phyloP scores from a whole-genome alignment of 768 basidiomycete species.

The Sporobolomyces pararoseus region DNA sequence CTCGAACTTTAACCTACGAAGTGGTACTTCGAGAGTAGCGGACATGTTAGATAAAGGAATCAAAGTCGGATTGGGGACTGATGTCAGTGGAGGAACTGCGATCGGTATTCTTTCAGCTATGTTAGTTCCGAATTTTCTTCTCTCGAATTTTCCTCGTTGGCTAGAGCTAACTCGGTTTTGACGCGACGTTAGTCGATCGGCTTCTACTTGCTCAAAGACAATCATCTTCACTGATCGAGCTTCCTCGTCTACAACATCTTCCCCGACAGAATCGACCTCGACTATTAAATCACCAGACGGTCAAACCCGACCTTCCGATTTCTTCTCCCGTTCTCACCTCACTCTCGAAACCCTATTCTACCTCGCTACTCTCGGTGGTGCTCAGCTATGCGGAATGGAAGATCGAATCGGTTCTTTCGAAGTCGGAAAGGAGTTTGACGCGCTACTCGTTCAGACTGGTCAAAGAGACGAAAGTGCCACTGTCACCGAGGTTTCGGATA shows the following conservation, averaged over 20 bases:
- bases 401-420: slow-evolving; percentile 70
- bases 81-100: slow-evolving; percentile 74
- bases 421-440: slow-evolving; percentile 84
- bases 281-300: slow-evolving; percentile 18
- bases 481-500: no score
- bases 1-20: slow-evolving; percentile 77
- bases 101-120: slow-evolving; percentile 72
- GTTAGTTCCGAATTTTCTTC: slow-evolving; percentile 2
- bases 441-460: slow-evolving; percentile 64
- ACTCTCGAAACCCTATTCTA: slow-evolving; percentile 72
- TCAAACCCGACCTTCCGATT: slow-evolving; percentile 11
- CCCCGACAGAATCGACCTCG: background rate
- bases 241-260: background rate
- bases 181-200: slow-evolving; percentile 75
- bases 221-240: slow-evolving; percentile 55
- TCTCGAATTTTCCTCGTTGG: background rate
- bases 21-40: slow-evolving; percentile 76
- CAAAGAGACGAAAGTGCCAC: slow-evolving; percentile 55
- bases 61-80: slow-evolving; percentile 91
- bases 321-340: slow-evolving; percentile 55
- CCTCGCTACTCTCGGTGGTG: slow-evolving; percentile 89
- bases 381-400: slow-evolving; percentile 69
- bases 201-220: slow-evolving; percentile 69
- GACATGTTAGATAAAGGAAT: slow-evolving; percentile 74
- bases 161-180: no score